Conservation (phyloP, 768 basidiomycete genomes). For the Suillus clintonianus region DNA sequence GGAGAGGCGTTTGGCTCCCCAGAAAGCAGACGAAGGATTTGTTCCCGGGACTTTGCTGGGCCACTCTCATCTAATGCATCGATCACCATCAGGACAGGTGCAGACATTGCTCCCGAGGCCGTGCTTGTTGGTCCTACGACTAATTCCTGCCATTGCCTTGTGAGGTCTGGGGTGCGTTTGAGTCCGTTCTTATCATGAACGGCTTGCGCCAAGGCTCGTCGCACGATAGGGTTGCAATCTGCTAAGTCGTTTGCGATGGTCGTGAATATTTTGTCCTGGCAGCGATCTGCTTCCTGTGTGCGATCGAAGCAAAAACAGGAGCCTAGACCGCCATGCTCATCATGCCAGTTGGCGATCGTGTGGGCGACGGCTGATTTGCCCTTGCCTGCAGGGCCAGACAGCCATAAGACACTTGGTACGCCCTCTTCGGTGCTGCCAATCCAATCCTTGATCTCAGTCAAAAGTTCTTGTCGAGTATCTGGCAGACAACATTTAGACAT, state of each 20-base stretch:
- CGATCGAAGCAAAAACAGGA: conserved; percentile 16
- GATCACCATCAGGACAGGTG: conserved; percentile 25
- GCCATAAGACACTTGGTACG: conserved; percentile 9
- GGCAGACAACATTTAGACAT: conserved; percentile 10
- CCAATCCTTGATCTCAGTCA: conserved; percentile 20
- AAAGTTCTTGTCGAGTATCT: conserved; percentile 12
- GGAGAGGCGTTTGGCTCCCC: background rate
- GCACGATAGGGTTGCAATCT: conserved; percentile 2
- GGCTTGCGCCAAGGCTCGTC: background rate
- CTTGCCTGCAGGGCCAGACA: conserved; percentile 14
- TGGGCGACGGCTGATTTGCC: conserved; percentile 23
- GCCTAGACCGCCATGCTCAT: conserved; percentile 12
- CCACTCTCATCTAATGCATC: conserved; percentile 25
- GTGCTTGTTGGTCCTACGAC: conserved; percentile 12
- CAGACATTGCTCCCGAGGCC: conserved; percentile 4
- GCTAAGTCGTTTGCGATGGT: background rate
- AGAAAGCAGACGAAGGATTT: conserved; percentile 14
- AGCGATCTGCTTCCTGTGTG: background rate
- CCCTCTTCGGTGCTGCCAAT: background rate
- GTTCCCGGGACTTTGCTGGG: background rate
- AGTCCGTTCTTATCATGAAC: background rate
- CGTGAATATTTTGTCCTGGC: conserved; percentile 1
- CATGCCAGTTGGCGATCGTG: conserved; percentile 11
- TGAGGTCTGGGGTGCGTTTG: background rate
- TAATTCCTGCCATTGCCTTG: conserved; percentile 16